A percentile compares a stretch with the other conserved stretches of the same genome.
Evolutionary conservation across 306 rosid genomes (phyloP).

Genomic region (Prunus campanulata): DNA sequence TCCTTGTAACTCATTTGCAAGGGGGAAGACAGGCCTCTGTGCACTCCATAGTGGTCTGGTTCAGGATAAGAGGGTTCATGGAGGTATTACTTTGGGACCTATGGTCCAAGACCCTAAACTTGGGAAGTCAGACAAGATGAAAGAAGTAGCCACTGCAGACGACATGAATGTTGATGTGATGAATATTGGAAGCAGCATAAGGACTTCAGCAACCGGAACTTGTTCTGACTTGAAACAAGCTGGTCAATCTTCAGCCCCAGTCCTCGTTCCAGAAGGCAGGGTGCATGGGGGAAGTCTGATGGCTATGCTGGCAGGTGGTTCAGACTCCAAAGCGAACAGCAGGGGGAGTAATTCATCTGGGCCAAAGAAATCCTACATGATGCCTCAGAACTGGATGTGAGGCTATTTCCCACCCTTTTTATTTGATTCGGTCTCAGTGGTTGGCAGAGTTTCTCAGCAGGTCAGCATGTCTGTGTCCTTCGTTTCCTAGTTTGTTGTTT

Average conservation of each 20-base stretch:
- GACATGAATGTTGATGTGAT: slow-evolving; percentile 49
- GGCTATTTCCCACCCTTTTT: slow-evolving; percentile 14
- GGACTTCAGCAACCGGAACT: slow-evolving; percentile 16
- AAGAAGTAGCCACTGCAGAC: slow-evolving; percentile 29
- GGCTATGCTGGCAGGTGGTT: slow-evolving; percentile 57
- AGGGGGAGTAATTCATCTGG: slow-evolving; percentile 32
- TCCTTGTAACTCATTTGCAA: slow-evolving; percentile 82
- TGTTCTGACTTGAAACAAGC: slow-evolving; percentile 28
- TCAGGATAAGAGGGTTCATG: slow-evolving; percentile 93
- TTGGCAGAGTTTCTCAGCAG: slow-evolving; percentile 33
- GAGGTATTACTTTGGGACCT: slow-evolving; percentile 71
- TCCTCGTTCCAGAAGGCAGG: slow-evolving; percentile 70
- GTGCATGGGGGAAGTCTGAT: slow-evolving; percentile 91
- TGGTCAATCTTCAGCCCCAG: slow-evolving; percentile 29
- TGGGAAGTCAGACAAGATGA: slow-evolving; percentile 41
- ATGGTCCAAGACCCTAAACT: slow-evolving; percentile 49
- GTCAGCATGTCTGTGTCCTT: slow-evolving; percentile 39
- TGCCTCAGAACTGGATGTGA: slow-evolving; percentile 63
- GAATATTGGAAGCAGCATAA: slow-evolving; percentile 26
- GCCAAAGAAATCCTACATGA: slow-evolving; percentile 35
- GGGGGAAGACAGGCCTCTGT: slow-evolving; percentile 88
- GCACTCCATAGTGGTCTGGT: slow-evolving; percentile 84
- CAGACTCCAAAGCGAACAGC: slow-evolving; percentile 42
- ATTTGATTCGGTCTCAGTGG: slow-evolving; percentile 32
- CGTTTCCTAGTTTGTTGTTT: slow-evolving; percentile 22